Conservation (phyloP, 805 yeast genomes). For the Scheffersomyces coipomensis region DNA sequence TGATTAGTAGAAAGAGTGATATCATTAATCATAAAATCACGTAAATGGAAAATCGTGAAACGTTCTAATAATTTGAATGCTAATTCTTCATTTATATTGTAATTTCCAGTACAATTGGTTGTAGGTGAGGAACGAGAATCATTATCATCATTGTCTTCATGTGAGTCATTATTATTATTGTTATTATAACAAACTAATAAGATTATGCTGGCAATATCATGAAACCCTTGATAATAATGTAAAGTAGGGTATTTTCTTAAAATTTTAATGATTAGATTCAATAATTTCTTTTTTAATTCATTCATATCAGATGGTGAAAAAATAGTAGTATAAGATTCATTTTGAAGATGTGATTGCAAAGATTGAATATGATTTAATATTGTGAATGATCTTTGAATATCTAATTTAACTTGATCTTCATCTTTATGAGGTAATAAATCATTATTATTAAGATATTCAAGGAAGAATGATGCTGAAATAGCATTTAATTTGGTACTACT, state of each 20-base stretch:
- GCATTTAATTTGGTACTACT: conserved; percentile 2
- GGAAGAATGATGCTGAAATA: conserved; percentile 10
- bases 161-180: conserved; percentile 5
- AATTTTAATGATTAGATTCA: conserved; percentile 47
- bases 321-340: conserved; percentile 30
- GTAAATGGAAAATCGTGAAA: conserved; percentile 58
- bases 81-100: conserved; percentile 20
- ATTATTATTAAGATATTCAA: conserved; percentile 19
- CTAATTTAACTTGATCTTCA: conserved; percentile 76
- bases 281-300: conserved; percentile 40
- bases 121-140: too few species aligned
- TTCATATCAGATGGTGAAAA: conserved; percentile 28
- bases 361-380: conserved; percentile 29
- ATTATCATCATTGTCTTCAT: neutral
- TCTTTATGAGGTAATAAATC: conserved; percentile 57
- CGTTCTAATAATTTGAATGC: conserved; percentile 49
- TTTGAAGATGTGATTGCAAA: conserved; percentile 10
- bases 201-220: conserved; percentile 75
- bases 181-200: conserved; percentile 47
- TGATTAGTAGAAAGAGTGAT: conserved; percentile 67
- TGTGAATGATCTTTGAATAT: conserved; percentile 70
- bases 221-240: conserved; percentile 89
- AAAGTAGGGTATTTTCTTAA: conserved; percentile 61
- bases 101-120: conserved; percentile 8
- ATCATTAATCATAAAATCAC: conserved; percentile 83